Conservation (phyloP, 495 filamentous ascomycete species). For the Hypoxylon intermedium region DNA sequence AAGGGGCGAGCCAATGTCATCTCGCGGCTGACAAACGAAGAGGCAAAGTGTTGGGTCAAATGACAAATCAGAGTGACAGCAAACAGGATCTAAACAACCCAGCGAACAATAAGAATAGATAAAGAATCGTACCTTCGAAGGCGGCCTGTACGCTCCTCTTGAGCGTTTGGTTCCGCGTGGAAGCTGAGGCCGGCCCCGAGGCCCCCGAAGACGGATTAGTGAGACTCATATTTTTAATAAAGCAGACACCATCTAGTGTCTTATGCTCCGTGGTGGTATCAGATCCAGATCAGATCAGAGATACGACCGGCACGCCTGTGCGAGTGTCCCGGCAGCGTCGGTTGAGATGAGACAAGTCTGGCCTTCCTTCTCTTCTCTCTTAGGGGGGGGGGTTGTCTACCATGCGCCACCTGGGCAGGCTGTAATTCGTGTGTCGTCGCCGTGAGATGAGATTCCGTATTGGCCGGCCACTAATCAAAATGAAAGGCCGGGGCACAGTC, state of each 20-base stretch:
- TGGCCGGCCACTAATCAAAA: constrained; percentile 9
- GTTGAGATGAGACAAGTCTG: constrained; percentile 38
- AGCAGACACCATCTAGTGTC: constrained; percentile 1
- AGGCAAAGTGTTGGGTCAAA: constrained; percentile 6
- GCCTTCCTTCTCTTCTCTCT: constrained; percentile 7
- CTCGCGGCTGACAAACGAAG: constrained; percentile 17
- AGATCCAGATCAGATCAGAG: constrained; percentile 11
- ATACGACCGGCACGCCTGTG: constrained; percentile 8
- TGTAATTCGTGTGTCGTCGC: constrained; percentile 10
- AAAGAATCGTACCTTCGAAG: constrained; percentile 72
- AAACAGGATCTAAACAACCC: constrained; percentile 25
- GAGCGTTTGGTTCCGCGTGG: constrained; percentile 60
- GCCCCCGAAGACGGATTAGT: constrained; percentile 53
- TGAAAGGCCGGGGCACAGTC: not conserved
- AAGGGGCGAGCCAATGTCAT: constrained; percentile 9
- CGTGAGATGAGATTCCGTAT: constrained; percentile 23
- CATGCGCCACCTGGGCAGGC: constrained; percentile 20
- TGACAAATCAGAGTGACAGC: not conserved
- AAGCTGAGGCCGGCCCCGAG: constrained; percentile 53
- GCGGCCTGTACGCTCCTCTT: constrained; percentile 78
- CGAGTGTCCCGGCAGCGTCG: constrained; percentile 26
- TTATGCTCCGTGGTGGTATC: constrained; percentile 18
- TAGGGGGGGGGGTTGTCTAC: constrained; percentile 16
- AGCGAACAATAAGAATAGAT: constrained; percentile 6
- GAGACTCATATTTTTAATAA: constrained; percentile 48